Conservation (phyloP, 2,329 filamentous ascomycete species). For the Pseudovirgaria hyperparasitica region DNA sequence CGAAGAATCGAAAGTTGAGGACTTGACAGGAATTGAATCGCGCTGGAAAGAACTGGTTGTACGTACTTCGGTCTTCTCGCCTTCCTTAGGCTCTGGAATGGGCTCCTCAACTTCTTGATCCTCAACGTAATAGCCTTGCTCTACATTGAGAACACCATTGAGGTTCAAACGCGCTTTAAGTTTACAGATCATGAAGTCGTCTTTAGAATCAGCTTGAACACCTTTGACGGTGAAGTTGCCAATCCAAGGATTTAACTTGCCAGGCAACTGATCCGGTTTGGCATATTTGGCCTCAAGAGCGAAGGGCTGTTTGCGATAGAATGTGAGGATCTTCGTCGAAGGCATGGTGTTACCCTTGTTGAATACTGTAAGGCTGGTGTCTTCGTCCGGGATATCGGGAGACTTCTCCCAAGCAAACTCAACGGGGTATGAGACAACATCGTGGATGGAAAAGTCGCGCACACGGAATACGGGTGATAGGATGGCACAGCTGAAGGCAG, state of each 20-base stretch:
- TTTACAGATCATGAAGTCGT: slow-evolving; percentile 99
- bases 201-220: slow-evolving; percentile 83
- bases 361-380: slow-evolving; percentile 93
- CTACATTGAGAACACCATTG: slow-evolving; percentile 90
- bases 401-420: slow-evolving; percentile 99
- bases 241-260: slow-evolving; percentile 88
- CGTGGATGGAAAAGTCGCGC: slow-evolving; percentile 93
- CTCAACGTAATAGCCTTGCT: slow-evolving; percentile 95
- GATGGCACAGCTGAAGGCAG: slow-evolving; percentile 94
- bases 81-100: slow-evolving; percentile 55
- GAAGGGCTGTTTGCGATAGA: slow-evolving; percentile 97
- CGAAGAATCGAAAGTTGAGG: background rate
- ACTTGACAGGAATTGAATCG: background rate
- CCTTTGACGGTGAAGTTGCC: slow-evolving; percentile 96
- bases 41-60: slow-evolving; percentile 1
- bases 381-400: slow-evolving; percentile 93
- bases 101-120: slow-evolving; percentile 96
- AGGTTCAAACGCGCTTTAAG: slow-evolving; percentile 95
- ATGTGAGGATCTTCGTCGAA: slow-evolving; percentile 97
- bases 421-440: slow-evolving; percentile 95
- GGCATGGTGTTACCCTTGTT: slow-evolving; percentile 95
- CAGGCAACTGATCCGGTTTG: slow-evolving; percentile 73
- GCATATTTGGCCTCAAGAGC: slow-evolving; percentile 92
- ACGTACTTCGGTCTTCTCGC: slow-evolving; percentile 46
- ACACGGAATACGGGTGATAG: slow-evolving; percentile 96